Conservation (phyloP, 768 basidiomycete species). For the Tephrocybe sp. region DNA sequence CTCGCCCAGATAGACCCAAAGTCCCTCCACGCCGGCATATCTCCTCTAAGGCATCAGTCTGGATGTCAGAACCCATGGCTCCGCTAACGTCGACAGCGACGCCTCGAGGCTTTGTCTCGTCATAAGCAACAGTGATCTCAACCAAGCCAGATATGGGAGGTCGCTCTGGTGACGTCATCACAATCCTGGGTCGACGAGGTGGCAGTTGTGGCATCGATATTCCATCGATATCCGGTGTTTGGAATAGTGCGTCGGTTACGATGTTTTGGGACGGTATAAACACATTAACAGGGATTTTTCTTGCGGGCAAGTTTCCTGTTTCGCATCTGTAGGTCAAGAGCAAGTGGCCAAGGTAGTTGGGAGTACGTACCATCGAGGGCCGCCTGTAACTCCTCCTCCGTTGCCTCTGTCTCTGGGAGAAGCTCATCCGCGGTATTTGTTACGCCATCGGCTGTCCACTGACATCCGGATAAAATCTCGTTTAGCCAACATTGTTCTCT, state of each 20-base stretch:
- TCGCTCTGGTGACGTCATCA: slow-evolving; percentile 65
- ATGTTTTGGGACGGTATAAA: slow-evolving; percentile 47
- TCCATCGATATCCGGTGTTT: slow-evolving; percentile 35
- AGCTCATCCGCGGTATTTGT: slow-evolving; percentile 24
- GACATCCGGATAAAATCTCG: slow-evolving; percentile 55
- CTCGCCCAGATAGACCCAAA: slow-evolving; percentile 64
- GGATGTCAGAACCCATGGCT: slow-evolving; percentile 54
- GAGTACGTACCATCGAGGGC: slow-evolving; percentile 53
- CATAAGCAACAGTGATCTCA: slow-evolving; percentile 61
- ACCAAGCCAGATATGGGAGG: slow-evolving; percentile 63
- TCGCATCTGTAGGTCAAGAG: slow-evolving; percentile 11
- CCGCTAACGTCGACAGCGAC: slow-evolving; percentile 56
- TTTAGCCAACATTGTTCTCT: slow-evolving; percentile 85
- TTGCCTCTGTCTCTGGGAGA: slow-evolving; percentile 34
- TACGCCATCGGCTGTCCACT: slow-evolving; percentile 60
- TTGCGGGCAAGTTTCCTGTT: slow-evolving; percentile 51
- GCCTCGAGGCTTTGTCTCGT: slow-evolving; percentile 53
- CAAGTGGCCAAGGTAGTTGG: neutral
- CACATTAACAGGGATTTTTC: slow-evolving; percentile 72
- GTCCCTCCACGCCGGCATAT: slow-evolving; percentile 69
- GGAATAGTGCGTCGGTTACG: slow-evolving; percentile 41
- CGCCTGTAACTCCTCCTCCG: slow-evolving; percentile 58
- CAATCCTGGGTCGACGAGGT: slow-evolving; percentile 48
- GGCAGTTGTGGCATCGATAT: slow-evolving; percentile 33
- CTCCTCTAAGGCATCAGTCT: slow-evolving; percentile 61